Evolutionary conservation across 2,329 filamentous ascomycete genomes (phyloP), one percentile per base, ranked within the genome.

Genomic region (Fusarium sp.): DNA sequence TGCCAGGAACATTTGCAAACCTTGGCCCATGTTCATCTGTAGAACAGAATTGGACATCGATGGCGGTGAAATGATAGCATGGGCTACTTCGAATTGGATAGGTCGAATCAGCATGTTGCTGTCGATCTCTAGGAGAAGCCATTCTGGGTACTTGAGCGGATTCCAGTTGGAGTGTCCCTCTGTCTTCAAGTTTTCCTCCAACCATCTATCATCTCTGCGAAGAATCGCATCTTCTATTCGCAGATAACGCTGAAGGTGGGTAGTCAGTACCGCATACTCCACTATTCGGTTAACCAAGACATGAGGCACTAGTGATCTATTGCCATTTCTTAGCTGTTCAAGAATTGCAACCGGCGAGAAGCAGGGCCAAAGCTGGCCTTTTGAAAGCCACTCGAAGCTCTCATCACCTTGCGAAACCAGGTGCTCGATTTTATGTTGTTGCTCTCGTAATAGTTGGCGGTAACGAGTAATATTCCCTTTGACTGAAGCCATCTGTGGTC

Each of bases 1-100:
- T 10, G 5, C 26, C 7, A 22, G 11, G n/a, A 7, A 6, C 3
- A 31, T 48, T 4, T 48, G 15, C 48, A 72, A 72, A 81, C 86
- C 87, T 81, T 90, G 85, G 0, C 90, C 90, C 90, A 92, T 92
- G 66, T 91, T 89, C 79, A 92, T 85, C 67, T 92, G 91, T 2
- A 91, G 71, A 0, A 92, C 88, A 0, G 89, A 89, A 63, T 91
- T 92, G 0, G 79, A 65, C 0, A 80, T 79, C 0, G 86, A 88
- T 0, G 72, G 44, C 0, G 91, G 90, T 0, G 79, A 80, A 2
- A 90, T 89, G 22, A 89, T 93, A 1, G 89, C 87, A 4, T 79
- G 70, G 0, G 91, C 91, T 11, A 93, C 90, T 4, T 90, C 84
- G 1, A 91, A 83, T 65, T 93, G 91, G 1, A 87, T 85, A 0